Percentiles rank a stretch among this genome's conserved stretches.
These are phyloP conservation scores for Arabidopsis suecica DNA, from an alignment of 345 rosid species.

Conservation along the genomic window DNA sequence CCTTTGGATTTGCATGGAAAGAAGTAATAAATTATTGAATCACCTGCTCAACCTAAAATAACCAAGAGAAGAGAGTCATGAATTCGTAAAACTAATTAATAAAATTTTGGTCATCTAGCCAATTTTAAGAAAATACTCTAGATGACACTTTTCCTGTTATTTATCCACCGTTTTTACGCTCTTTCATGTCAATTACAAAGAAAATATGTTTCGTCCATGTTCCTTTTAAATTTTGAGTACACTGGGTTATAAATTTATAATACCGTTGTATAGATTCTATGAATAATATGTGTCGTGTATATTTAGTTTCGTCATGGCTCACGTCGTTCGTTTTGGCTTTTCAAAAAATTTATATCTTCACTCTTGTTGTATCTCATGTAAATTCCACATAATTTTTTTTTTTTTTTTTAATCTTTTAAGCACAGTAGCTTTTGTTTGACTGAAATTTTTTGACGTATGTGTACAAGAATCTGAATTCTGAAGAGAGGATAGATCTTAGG, in stretches of 20 bases:
- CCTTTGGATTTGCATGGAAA: neutral
- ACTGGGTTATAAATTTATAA: neutral
- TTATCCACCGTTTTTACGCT: neutral
- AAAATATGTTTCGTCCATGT: neutral
- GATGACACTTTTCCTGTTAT: neutral
- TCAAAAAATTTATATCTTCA: neutral
- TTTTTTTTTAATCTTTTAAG: no score
- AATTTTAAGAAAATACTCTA: neutral
- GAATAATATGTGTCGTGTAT: neutral
- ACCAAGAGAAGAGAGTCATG: neutral
- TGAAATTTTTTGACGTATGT: neutral
- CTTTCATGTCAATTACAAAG: neutral
- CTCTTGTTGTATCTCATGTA: neutral
- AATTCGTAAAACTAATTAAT: neutral
- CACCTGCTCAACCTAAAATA: neutral
- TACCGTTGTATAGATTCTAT: neutral
- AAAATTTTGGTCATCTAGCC: neutral
- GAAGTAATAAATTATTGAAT: neutral
- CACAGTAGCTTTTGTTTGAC: neutral
- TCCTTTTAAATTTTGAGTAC: neutral
- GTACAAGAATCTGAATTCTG: neutral
- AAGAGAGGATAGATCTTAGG: constrained; percentile 5
- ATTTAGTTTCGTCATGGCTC: constrained; percentile 13
- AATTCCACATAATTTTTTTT: neutral
- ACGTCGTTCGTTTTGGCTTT: neutral